Percentiles rank a stretch among this genome's conserved stretches.
These are phyloP conservation scores for Trichosporon sp. DNA, from an alignment of 1,284 basidiomycete species.

Conservation along the genomic window DNA sequence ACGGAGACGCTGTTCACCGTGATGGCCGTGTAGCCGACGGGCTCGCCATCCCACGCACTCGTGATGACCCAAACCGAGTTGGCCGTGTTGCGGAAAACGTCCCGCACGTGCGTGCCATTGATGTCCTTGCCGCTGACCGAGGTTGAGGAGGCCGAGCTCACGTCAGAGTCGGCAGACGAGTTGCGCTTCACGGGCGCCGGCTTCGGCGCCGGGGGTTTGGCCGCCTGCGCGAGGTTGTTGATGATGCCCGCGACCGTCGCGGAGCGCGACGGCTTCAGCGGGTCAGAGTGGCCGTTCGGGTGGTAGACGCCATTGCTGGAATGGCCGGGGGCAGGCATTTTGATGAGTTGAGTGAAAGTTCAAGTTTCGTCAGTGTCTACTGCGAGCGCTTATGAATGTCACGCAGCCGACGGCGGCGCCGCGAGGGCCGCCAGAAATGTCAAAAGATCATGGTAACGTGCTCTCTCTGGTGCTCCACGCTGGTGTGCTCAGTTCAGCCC, in stretches of 20 bases:
- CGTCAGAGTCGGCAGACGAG: not conserved
- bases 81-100: slow-evolving; percentile 26
- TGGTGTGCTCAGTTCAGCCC: not conserved
- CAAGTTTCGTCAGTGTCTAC: not conserved
- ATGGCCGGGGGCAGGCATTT: slow-evolving; percentile 9
- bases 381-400: not conserved
- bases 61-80: slow-evolving; percentile 30
- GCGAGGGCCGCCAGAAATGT: not conserved
- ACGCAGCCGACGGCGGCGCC: not conserved
- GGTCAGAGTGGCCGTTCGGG: slow-evolving; percentile 12
- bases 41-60: slow-evolving; percentile 21
- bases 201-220: slow-evolving; percentile 8
- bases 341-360: not conserved
- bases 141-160: slow-evolving; percentile 11
- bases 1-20: slow-evolving; percentile 30
- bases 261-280: slow-evolving; percentile 4
- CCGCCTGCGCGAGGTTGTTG: slow-evolving; percentile 23
- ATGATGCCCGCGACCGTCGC: slow-evolving; percentile 28
- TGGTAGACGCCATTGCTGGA: slow-evolving; percentile 15
- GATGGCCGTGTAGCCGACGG: slow-evolving; percentile 31
- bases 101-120: slow-evolving; percentile 22
- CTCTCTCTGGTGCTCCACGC: not conserved
- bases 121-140: slow-evolving; percentile 15
- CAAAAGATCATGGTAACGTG: slow-evolving; percentile 9
- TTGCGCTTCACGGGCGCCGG: slow-evolving; percentile 12